Base-by-base conservation (phyloP, 2,329 filamentous ascomycete genomes). In the Onygena corvina region DNA sequence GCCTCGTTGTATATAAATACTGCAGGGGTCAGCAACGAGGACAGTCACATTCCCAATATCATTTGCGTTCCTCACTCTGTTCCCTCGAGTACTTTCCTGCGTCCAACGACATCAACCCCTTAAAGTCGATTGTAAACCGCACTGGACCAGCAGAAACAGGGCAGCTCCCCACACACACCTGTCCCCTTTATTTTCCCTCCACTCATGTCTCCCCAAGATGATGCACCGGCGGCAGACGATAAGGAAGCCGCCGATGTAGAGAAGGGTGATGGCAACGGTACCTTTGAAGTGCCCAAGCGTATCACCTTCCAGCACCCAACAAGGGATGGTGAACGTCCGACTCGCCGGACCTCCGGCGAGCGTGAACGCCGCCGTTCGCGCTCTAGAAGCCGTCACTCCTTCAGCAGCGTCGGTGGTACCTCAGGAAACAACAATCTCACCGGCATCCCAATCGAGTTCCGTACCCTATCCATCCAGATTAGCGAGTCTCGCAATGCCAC, bases 381-480 rank as follows among this genome's bases (percentile, higher is more conserved):
- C 11, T 51, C 46, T 21, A 48, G 35, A 31, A 51, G 45, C 23
- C 45, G 49, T 9, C 49, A 51, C 16, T 51, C 49, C 20, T 51
- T 47, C 20, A 48, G 12, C 49, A 51, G 49, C 44, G 18, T 20
- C 20, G 35, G 49, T 21, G 49, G 49, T 16, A 23, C 12, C 12
- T 35, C 40, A 7, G 42, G 52, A 11, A 54, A 36, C 49, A 52
- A 52, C 27, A 40, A 21, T 33, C 56, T 52, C 33, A 52, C 58
- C 14, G 61, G 60, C 1, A 56, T 66, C 14, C 63, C 62, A 1
- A 65, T 66, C 47, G 63, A 65, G 48, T 65, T 65, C 27, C 62
- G 65, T 27, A 67, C 65, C 4, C 57, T 68, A 20, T 67, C 66
- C 3, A 61, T 67, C 42, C 60, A 67, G 16, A 60, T 68, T 21